A percentile compares a stretch with the other conserved stretches of the same genome.
Conservation (phyloP, 108 stramenopile species). For the Nitzschia sp. region DNA sequence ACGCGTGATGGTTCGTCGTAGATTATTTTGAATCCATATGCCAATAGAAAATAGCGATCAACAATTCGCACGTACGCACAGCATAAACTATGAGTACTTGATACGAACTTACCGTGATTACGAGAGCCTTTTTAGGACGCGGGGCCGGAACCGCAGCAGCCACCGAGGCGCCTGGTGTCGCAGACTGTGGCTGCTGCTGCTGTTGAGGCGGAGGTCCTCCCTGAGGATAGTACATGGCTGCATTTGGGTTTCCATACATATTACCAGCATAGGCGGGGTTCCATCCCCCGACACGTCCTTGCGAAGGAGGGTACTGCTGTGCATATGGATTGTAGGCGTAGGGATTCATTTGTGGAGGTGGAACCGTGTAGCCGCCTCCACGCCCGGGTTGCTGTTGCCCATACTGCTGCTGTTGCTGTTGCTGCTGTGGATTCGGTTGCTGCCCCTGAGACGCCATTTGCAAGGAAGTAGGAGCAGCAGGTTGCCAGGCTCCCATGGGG, state of each 20-base stretch:
- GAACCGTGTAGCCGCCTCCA: conserved; percentile 13
- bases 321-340: conserved; percentile 17
- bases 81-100: too few relatives aligned
- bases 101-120: conserved; percentile 39
- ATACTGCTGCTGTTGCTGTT: conserved; percentile 9
- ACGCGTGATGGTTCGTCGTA: neutral
- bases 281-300: conserved; percentile 18
- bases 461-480: conserved; percentile 31
- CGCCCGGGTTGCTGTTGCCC: conserved; percentile 17
- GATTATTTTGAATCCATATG: neutral
- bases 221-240: conserved; percentile 24
- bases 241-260: conserved; percentile 12
- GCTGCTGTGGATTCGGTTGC: conserved; percentile 15
- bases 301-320: neutral
- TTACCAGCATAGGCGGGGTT: conserved; percentile 24
- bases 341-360: conserved; percentile 20
- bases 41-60: neutral
- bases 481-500: conserved; percentile 43
- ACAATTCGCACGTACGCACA: too few relatives aligned
- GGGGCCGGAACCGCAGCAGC: conserved; percentile 18
- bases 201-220: neutral
- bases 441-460: conserved; percentile 21
- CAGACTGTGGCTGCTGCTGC: conserved; percentile 1
- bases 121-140: conserved; percentile 24
- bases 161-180: neutral